phyloP scores from a whole-genome alignment of 768 basidiomycete species.

The Inosperma sp. region DNA sequence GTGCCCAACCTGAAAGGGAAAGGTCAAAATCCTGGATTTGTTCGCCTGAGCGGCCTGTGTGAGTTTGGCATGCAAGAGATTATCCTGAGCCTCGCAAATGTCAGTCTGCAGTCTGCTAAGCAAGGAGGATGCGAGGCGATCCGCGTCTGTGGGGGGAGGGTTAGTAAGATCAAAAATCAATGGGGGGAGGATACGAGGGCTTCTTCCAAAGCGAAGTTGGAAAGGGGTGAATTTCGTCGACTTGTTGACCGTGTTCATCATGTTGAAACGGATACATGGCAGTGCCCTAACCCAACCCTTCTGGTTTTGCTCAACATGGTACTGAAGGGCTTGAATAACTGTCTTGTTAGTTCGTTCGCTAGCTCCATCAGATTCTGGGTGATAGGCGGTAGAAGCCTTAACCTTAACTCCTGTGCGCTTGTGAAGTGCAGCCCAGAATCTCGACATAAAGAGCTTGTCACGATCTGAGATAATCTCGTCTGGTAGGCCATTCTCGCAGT shows the following conservation, averaged over 20 bases:
- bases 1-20: constrained; percentile 27
- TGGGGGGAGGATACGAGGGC: constrained; percentile 4
- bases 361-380: constrained; percentile 12
- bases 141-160: background rate
- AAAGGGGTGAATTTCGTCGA: constrained; percentile 21
- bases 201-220: constrained; percentile 4
- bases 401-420: constrained; percentile 2
- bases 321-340: constrained; percentile 4
- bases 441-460: constrained; percentile 6
- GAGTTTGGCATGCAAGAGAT: background rate
- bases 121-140: background rate
- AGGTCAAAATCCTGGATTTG: constrained; percentile 14
- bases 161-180: background rate
- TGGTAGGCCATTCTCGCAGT: constrained; percentile 28
- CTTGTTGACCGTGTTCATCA: constrained; percentile 25
- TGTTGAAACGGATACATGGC: constrained; percentile 18
- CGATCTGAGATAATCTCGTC: constrained; percentile 7
- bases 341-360: constrained; percentile 12
- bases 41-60: background rate
- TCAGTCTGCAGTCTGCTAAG: background rate
- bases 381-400: constrained; percentile 3
- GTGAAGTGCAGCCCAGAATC: constrained; percentile 5
- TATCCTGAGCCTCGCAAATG: background rate
- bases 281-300: constrained; percentile 23
- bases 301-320: constrained; percentile 15